phyloP scores from a whole-genome alignment of 2,329 filamentous ascomycete genomes.

The Coniella vitis region DNA sequence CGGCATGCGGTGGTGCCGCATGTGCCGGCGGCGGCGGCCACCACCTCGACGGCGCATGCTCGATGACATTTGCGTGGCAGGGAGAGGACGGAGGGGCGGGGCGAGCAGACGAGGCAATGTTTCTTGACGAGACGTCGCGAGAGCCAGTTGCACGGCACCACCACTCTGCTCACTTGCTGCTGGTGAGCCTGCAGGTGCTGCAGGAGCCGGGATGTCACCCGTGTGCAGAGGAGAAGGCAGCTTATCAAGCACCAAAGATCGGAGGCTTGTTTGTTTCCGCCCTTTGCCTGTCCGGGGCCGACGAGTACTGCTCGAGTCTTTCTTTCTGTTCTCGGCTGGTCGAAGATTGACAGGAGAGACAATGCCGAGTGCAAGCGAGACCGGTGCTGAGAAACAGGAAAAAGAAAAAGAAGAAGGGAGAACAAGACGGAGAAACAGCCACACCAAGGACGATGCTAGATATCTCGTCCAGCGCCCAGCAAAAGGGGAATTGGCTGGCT shows the following conservation, averaged over 20 bases:
- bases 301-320: too few species aligned
- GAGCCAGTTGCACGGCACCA: background rate
- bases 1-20: constrained; percentile 8
- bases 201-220: background rate
- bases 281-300: too few species aligned
- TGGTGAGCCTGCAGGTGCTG: background rate
- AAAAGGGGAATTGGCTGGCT: background rate
- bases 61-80: too few species aligned
- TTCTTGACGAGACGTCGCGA: too few species aligned
- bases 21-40: constrained; percentile 5
- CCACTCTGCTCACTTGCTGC: background rate
- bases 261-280: too few species aligned
- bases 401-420: background rate
- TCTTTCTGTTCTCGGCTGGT: background rate
- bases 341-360: background rate
- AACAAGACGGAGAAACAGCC: background rate
- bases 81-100: too few species aligned
- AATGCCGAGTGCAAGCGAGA: background rate
- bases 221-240: too few species aligned
- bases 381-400: background rate
- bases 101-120: too few species aligned
- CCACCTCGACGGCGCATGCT: too few species aligned
- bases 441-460: background rate
- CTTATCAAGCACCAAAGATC: too few species aligned
- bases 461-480: background rate